Base-by-base conservation (phyloP, 352 stramenopile genomes). In the Blastocystis sp. region DNA sequence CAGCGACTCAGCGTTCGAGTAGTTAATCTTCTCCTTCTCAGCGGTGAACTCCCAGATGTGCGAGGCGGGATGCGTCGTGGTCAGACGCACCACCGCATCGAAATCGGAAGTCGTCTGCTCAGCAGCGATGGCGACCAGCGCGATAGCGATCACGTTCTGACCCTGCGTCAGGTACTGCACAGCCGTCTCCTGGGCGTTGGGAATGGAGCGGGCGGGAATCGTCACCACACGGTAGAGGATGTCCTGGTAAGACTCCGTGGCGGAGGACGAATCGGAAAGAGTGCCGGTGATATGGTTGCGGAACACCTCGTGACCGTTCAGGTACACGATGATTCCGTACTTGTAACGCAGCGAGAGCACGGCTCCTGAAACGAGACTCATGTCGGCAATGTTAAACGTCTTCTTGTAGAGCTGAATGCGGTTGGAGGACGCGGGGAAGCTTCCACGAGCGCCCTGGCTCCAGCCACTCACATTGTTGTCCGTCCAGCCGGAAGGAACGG, bases 91-190 rank as follows among this genome's bases (percentile, higher is more conserved):
- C 29, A 51, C 27, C 27, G 40, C 54, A 44, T 81, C 69, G 21
- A 81, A 81, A 24, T 9, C 16, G 24, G 69, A 81, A 9, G 29
- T 75, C 1, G 3, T 46, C 32, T 81, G 46, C 8, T 14, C 63
- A 18, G 16, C 36, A 4, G 8, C 6, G 21, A 38, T 16, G 14
- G 69, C 46, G 4, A 81, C 49, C n/a, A 81, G 18, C 4, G 69
- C 69, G 40, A 81, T 81, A 11, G 69, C 69, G 36, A 81, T 81
- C 11, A 32, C 44, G 51, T 81, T 81, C 36, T 21, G 18, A 61
- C 69, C 69, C 32, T 81, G 29, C 0, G 61, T 32, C 3, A 81
- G 11, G 29, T 81, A 81, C 4, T 6, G 21, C 16, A 64, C 34
- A 24, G 69, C 3, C 14, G 46, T 48, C 14, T 46, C 40, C 7